Conservation (phyloP, 2,329 filamentous ascomycete species). For the Blumeriella jaapii region DNA sequence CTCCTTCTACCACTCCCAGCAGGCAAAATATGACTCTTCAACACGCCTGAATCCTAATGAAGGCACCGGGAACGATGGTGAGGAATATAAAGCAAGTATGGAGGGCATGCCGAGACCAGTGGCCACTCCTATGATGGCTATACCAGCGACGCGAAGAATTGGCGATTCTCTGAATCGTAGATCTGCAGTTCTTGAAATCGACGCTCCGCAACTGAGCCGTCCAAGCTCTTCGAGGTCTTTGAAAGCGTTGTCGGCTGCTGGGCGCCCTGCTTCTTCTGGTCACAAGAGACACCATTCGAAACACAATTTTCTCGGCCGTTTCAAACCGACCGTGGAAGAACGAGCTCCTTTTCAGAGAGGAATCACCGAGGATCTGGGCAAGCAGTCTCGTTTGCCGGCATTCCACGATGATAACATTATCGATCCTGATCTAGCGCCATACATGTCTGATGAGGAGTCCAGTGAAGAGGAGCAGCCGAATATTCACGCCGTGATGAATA, state of each 20-base stretch:
- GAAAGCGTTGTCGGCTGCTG: constrained; percentile 53
- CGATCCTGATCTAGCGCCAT: constrained; percentile 87
- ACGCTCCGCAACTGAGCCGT: constrained; percentile 69
- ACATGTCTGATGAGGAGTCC: constrained; percentile 88
- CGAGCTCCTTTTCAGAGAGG: constrained; percentile 79
- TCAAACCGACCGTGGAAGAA: constrained; percentile 64
- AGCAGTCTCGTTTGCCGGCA: constrained; percentile 63
- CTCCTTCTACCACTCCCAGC: constrained; percentile 45
- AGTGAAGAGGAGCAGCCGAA: constrained; percentile 88
- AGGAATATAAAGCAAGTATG: constrained; percentile 14
- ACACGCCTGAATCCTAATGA: constrained; percentile 26
- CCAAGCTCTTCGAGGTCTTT: constrained; percentile 89
- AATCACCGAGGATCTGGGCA: constrained; percentile 52
- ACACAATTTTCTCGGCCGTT: constrained; percentile 67
- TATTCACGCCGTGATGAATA: constrained; percentile 67
- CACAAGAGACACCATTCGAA: constrained; percentile 84
- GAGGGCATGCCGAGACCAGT: constrained; percentile 38
- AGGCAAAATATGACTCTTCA: constrained; percentile 33
- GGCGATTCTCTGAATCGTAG: constrained; percentile 72
- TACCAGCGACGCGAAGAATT: constrained; percentile 51
- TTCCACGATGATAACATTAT: constrained; percentile 99
- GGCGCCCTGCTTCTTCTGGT: constrained; percentile 62
- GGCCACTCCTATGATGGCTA: constrained; percentile 62
- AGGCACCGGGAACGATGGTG: constrained; percentile 28
- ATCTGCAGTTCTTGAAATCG: constrained; percentile 84